phyloP scores from a whole-genome alignment of 2,329 filamentous ascomycete species.

The Botrytis tulipae region DNA sequence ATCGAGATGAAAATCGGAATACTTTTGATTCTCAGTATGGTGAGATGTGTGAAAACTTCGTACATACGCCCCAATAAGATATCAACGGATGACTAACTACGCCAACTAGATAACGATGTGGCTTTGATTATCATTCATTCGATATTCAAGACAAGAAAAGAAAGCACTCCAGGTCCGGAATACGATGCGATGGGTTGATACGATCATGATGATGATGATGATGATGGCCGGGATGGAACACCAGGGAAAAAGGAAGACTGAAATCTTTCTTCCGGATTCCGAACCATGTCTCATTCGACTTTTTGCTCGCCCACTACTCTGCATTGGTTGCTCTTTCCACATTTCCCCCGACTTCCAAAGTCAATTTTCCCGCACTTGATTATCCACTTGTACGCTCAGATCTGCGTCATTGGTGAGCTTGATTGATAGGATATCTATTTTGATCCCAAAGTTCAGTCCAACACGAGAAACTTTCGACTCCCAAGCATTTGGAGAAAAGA shows the following conservation, averaged over 20 bases:
- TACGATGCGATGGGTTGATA: neutral
- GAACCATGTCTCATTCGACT: neutral
- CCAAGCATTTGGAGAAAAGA: neutral
- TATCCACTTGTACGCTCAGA: neutral
- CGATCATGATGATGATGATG: neutral
- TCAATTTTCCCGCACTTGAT: neutral
- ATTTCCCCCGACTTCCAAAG: neutral
- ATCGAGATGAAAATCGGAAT: neutral
- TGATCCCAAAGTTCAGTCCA: constrained; percentile 2
- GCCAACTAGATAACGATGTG: neutral
- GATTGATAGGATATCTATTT: constrained; percentile 14
- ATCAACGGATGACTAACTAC: too few relatives aligned
- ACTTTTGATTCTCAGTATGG: neutral
- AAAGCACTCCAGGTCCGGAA: neutral
- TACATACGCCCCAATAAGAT: neutral
- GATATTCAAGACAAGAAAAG: neutral
- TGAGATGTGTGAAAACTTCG: neutral
- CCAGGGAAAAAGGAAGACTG: neutral
- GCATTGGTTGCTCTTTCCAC: neutral
- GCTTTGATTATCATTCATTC: neutral
- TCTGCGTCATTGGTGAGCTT: constrained; percentile 5
- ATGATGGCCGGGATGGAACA: neutral
- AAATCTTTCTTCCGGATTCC: neutral
- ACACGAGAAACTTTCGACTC: constrained; percentile 8
- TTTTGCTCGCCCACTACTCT: neutral